Base-by-base conservation (phyloP, 169 alveolate genomes). In the Eimeria praecox region DNA sequence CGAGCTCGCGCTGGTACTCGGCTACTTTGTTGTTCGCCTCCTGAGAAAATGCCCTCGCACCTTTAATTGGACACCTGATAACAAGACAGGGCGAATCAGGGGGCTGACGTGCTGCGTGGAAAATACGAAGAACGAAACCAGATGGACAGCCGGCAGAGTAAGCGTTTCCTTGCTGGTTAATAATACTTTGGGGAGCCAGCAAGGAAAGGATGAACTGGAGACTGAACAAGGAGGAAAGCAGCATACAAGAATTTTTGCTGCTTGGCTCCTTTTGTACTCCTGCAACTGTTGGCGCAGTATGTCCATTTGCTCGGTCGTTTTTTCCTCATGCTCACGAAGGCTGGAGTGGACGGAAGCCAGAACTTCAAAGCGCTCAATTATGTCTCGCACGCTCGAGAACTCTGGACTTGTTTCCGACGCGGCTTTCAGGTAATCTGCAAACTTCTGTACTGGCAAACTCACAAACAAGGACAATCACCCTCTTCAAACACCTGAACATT, bases 21-120 rank as follows among this genome's bases (percentile, higher is more conserved):
- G 90, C 90, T 16, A 82, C 90, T 30, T 82, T 82, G 90, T 82
- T 82, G 71, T 49, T 82, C 33, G 90, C 90, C 71, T 82, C 90
- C 90, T 82, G 90, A 42, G 73, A 82, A 18, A 82, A 30, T 33
- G 78, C 24, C 40, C 78, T 30, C 78, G 78, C 46, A 69, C 44
- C 64, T 77, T 77, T 46, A 40, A 42, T 18, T 5, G 22, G 35
- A 77, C 59, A 77, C 14, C n/a, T 24, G 62, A 38, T 40, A 33
- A 24, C 8, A 69, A 69, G 27, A 33, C 27, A 69, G 78, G 27
- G 46, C 46, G 78, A 27, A 9, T 30, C 78, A 69, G 20, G 10
- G 78, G 27, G 78, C 24, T 69, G 46, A 12, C 27, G 46, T 69
- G 46, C 78, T 33, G 78, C 78, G 46, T 69, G 78, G 14, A 69